Base-by-base conservation (phyloP, 2,329 filamentous ascomycete genomes). In the Fusarium transvaalense region DNA sequence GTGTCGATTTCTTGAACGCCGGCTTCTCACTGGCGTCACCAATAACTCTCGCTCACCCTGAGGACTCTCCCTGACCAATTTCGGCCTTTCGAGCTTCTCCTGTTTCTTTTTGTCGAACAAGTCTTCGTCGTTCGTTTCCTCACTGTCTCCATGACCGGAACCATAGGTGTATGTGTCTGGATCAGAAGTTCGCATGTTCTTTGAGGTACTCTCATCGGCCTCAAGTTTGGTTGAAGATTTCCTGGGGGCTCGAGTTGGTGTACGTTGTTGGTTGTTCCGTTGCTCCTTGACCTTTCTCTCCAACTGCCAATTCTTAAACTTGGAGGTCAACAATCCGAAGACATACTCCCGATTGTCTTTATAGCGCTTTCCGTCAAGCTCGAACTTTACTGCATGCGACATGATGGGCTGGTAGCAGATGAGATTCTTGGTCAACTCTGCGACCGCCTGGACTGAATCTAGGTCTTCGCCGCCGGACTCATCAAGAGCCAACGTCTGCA, bases 1-100 rank as follows among this genome's bases (percentile, higher is more conserved):
- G 15, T 42, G 37, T 39, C 50, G 35, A 38, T 46, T 37, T 38
- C 42, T 35, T 17, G 21, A 35, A 17, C 15, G 32, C 0, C 35
- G 31, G 12, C 45, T 35, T 12, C 63, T 69, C 10, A 29, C 37
- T 14, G 66, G 61, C 0, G 65, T 66, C 46, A 45, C 37, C 2
- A 45, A n/a, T 3, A 39, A 13, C 10, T 56, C 19, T 7, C 39
- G 6, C 5, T 15, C 34, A 15, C 31, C 23, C 34, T 41, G 14
- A 4, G 17, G 23, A 4, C 12, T 41, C 39, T 68, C 34, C 32
- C 60, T 54, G 4, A 10, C 19, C 7, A 65, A 41, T 29, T 37
- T n/a, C 1, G 65, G 65, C 7, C 66, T 37, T 31, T 32, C 46
- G 13, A 25, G 32, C 10, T 19, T 31, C 8, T 9, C 9, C 14